Conservation (phyloP, 108 stramenopile genomes). For the Fragilariopsis cylindrus region DNA sequence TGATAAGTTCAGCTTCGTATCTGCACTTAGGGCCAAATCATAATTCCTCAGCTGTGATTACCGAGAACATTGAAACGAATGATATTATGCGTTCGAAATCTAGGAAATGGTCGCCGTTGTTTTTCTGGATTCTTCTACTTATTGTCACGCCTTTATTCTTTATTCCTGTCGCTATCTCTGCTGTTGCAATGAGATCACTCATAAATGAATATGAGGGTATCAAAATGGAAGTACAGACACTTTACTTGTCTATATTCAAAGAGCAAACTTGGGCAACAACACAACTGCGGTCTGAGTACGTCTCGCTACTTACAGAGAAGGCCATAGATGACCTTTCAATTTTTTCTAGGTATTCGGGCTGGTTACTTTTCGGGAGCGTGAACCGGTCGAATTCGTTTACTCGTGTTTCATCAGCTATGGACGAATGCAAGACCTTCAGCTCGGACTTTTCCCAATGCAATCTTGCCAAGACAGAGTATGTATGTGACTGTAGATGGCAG, state of each 20-base stretch:
- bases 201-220: slow-evolving; percentile 13
- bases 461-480: neutral
- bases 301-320: slow-evolving; percentile 19
- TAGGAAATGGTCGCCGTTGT: slow-evolving; percentile 35
- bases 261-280: slow-evolving; percentile 7
- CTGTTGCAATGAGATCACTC: slow-evolving; percentile 19
- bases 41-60: neutral
- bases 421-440: slow-evolving; percentile 37
- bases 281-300: slow-evolving; percentile 31
- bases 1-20: neutral
- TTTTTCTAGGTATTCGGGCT: slow-evolving; percentile 37
- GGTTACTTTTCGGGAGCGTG: slow-evolving; percentile 48
- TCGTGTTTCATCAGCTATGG: slow-evolving; percentile 23
- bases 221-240: neutral
- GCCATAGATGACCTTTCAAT: slow-evolving; percentile 36
- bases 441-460: slow-evolving; percentile 2
- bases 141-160: slow-evolving; percentile 45
- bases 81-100: neutral
- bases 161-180: slow-evolving; percentile 30
- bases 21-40: neutral
- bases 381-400: slow-evolving; percentile 16
- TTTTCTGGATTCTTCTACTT: slow-evolving; percentile 42
- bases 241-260: slow-evolving; percentile 12
- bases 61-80: neutral
- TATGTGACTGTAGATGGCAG: slow-evolving; percentile 53